Evolutionary conservation across 352 stramenopile genomes (phyloP), one percentile per base, ranked within the genome.

Genomic region (Phytophthora megakarya): DNA sequence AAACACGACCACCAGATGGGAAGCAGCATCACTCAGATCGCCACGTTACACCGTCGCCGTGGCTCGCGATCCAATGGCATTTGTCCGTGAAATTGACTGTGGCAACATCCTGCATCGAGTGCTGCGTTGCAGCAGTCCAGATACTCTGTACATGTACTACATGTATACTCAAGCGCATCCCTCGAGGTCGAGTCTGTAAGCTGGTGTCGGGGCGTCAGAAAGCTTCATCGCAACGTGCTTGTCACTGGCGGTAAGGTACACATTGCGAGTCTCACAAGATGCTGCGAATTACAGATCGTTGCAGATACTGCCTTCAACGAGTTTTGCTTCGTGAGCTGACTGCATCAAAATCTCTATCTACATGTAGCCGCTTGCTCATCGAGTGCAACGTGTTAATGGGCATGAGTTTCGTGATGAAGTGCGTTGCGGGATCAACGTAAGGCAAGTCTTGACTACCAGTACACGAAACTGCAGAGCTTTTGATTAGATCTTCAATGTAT

Each of bases 1-100:
- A 35, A 54, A 19, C 32, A 42, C 49, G 39, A 61, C 58, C 58
- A 61, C 59, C 57, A 65, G 37, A 67, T 67, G 59, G 58, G 22
- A 52, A 35, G 58, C 48, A 66, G 37, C 49, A 50, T 66, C 42
- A 42, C 22, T 10, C 23, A 38, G 35, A 43, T 63, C 55, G 43
- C 28, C 46, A 56, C 43, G 37, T 62, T 54, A 43, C 38, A 48
- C 16, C 35, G 33, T 15, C 26, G 9, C 26, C 26, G 9, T 32
- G 9, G 26, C 26, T 32, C 30, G 30, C 30, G 30, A 35, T 35
- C 30, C 30, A 12, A 13, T 15, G 30, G 10, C 30, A 35, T 35
- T 35, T 11, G 30, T 15, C 8, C 1, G 30, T 5, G 13, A 32
- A n/a, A n/a, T n/a, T n/a, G n/a, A n/a, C 26, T 32, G 30, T 11